Evolutionary conservation across 805 yeast genomes (phyloP), one percentile per base, ranked within the genome.

Genomic region (Metschnikowia similis): DNA sequence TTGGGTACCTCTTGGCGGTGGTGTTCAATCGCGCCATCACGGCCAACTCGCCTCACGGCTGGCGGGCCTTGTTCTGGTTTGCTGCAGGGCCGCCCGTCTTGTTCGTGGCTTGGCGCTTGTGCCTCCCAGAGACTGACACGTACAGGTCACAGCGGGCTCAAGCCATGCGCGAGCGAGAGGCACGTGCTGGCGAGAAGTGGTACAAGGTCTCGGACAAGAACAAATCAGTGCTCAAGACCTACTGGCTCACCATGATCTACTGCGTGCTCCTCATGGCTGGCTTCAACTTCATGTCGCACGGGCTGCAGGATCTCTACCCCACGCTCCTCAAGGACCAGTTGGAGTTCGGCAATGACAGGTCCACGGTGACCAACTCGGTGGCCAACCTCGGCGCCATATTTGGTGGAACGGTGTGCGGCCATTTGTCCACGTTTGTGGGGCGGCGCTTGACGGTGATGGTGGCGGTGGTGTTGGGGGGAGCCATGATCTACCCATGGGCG

Each of bases 21-120:
- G 71, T 83, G 26, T 84, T 83, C 69, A 79, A 79, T 53, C 72
- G 89, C 63, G 85, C 85, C 32, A 77, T 84, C 38, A 51, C 56
- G n/a, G 49, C 51, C 52, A 77, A 74, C 51, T 70, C 83, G 4
- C 57, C 69, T 1, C 79, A 82, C 54, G 69, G 73, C 0, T 84
- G 89, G 89, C 77, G 87, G 66, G 74, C 85, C 2, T 63, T 84
- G 50, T 83, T 82, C 64, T 83, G 87, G 84, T 83, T 84, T 56
- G 79, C 83, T 53, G 82, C 88, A n/a, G 85, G 86, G 39, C 80
- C 84, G 8, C 84, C 88, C 2, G 75, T 80, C 10, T 59, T 84
- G 14, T 70, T 85, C 46, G 75, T 83, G 41, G 51, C 70, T 27
- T 83, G 85, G 84, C 75, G 90, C 65, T 55, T 73, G 52, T 64